Percentiles rank a stretch among this genome's conserved stretches.
These are phyloP conservation scores for Colletotrichum navitas DNA, from an alignment of 2,329 filamentous ascomycete species.

Conservation along the genomic window DNA sequence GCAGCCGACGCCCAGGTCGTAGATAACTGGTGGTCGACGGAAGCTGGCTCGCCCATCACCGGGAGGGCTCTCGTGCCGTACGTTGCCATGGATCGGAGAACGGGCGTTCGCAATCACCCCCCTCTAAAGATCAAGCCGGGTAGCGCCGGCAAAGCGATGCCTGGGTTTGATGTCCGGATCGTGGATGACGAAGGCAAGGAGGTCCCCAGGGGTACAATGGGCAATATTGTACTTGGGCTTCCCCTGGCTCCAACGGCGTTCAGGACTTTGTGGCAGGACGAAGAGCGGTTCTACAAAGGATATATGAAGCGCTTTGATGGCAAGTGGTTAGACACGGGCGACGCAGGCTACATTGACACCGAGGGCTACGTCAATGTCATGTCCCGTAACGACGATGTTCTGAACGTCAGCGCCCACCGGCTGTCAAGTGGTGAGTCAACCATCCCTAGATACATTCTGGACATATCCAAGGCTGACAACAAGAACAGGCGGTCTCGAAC, in stretches of 20 bases:
- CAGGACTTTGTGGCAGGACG: slow-evolving; percentile 87
- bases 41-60: slow-evolving; percentile 70
- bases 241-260: slow-evolving; percentile 90
- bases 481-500: slow-evolving; percentile 82
- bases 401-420: slow-evolving; percentile 95
- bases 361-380: slow-evolving; percentile 77
- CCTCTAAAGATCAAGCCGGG: slow-evolving; percentile 79
- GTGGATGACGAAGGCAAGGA: slow-evolving; percentile 85
- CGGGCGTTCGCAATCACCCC: slow-evolving; percentile 53
- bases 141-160: slow-evolving; percentile 91
- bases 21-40: slow-evolving; percentile 74
- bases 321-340: slow-evolving; percentile 90
- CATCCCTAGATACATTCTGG: background rate
- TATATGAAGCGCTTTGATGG: slow-evolving; percentile 87
- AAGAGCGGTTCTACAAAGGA: slow-evolving; percentile 85
- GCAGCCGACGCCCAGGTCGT: slow-evolving; percentile 70
- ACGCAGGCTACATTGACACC: slow-evolving; percentile 86
- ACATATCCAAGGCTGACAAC: background rate
- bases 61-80: slow-evolving; percentile 68
- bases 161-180: slow-evolving; percentile 87
- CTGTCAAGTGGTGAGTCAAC: slow-evolving; percentile 80
- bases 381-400: slow-evolving; percentile 83
- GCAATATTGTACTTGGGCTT: slow-evolving; percentile 88
- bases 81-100: slow-evolving; percentile 66
- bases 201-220: slow-evolving; percentile 80